These are phyloP conservation scores for Pyropia haitanensis DNA, from an alignment of 23 red algal species.

Conservation along the genomic window DNA sequence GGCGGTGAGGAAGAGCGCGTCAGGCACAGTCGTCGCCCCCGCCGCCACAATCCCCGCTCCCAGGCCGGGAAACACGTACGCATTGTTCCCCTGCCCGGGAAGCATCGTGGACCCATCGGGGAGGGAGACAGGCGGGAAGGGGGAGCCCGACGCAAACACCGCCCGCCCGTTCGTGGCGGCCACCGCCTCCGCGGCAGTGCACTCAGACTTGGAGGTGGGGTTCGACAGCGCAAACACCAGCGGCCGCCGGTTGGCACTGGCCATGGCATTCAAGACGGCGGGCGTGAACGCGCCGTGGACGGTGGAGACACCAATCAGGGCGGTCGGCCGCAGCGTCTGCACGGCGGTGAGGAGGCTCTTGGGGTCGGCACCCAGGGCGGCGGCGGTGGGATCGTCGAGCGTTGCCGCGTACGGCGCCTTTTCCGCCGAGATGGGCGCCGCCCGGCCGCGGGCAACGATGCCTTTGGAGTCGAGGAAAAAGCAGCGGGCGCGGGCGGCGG, in stretches of 20 bases:
- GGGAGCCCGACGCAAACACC: constrained; percentile 76
- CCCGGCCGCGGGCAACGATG: constrained; percentile 57
- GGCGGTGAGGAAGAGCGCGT: constrained; percentile 76
- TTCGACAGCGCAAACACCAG: constrained; percentile 91
- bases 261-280: constrained; percentile 65
- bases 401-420: constrained; percentile 55
- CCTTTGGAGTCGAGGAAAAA: constrained; percentile 87
- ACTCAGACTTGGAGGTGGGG: constrained; percentile 85
- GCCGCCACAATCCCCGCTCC: constrained; percentile 59
- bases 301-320: constrained; percentile 82
- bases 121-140: constrained; percentile 72
- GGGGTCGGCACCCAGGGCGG: neutral
- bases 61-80: constrained; percentile 86
- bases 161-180: constrained; percentile 57
- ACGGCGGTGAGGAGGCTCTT: constrained; percentile 37
- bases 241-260: constrained; percentile 27
- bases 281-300: constrained; percentile 64
- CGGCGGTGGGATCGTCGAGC: neutral
- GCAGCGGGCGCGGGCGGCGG: constrained; percentile 21
- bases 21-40: constrained; percentile 47
- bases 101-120: constrained; percentile 27
- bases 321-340: constrained; percentile 58
- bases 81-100: constrained; percentile 89
- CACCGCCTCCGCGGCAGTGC: constrained; percentile 82
- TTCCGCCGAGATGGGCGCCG: constrained; percentile 18